These are phyloP conservation scores for Jaapia argillacea DNA, from an alignment of 768 basidiomycete genomes.

Conservation along the genomic window DNA sequence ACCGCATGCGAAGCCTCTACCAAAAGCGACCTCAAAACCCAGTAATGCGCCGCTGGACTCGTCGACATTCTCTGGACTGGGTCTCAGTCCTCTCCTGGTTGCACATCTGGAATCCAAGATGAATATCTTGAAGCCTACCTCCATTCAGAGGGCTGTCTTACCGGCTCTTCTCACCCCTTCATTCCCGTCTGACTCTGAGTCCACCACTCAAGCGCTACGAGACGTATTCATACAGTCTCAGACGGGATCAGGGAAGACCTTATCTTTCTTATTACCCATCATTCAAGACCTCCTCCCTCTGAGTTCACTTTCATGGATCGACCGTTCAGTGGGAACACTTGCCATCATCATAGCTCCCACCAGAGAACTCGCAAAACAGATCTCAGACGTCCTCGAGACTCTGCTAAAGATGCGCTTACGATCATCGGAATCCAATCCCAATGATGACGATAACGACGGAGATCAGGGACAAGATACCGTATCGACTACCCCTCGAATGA, in stretches of 20 bases:
- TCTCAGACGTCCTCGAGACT: conserved; percentile 85
- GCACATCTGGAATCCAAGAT: conserved; percentile 74
- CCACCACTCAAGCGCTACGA: conserved; percentile 26
- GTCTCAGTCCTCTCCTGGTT: conserved; percentile 72
- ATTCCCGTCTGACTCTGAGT: conserved; percentile 23
- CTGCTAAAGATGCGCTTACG: conserved; percentile 71
- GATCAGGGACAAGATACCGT: conserved; percentile 30
- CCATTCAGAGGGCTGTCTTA: conserved; percentile 72
- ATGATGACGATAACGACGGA: too few species aligned
- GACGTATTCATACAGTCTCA: conserved; percentile 95
- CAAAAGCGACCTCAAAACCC: conserved; percentile 31
- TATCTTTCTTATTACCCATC: conserved; percentile 90
- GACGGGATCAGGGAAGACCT: conserved; percentile 94
- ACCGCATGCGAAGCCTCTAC: conserved; percentile 18
- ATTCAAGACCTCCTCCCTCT: conserved; percentile 90
- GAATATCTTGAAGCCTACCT: conserved; percentile 77
- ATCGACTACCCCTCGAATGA: conserved; percentile 34
- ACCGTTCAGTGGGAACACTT: conserved; percentile 89
- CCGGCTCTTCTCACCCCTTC: conserved; percentile 49
- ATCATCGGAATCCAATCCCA: conserved; percentile 40
- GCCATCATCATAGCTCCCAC: conserved; percentile 94
- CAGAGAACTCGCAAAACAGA: conserved; percentile 93
- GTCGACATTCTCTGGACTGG: conserved; percentile 74
- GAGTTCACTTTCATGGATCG: conserved; percentile 84
- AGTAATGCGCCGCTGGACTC: conserved; percentile 83